Evolutionary conservation across 495 filamentous ascomycete genomes (phyloP).

Genomic region (Aspergillus nanangensis): DNA sequence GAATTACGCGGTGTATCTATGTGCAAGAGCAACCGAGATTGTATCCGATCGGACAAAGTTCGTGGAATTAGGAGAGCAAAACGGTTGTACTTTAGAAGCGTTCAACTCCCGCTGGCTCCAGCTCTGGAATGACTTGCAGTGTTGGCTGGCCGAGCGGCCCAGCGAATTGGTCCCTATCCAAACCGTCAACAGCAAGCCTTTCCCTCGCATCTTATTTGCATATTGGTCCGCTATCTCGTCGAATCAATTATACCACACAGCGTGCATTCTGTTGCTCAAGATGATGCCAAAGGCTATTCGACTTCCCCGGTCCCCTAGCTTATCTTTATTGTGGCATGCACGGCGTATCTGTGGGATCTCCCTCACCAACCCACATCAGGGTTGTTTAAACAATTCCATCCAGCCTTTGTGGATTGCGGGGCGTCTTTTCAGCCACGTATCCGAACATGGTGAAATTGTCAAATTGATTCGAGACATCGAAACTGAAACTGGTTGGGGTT

Average conservation of each 20-base stretch:
- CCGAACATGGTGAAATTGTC: constrained; percentile 38
- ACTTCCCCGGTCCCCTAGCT: constrained; percentile 17
- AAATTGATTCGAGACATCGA: constrained; percentile 41
- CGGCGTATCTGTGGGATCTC: constrained; percentile 46
- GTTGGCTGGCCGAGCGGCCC: constrained; percentile 36
- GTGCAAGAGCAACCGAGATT: constrained; percentile 36
- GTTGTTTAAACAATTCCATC: constrained; percentile 45
- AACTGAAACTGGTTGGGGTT: constrained; percentile 40
- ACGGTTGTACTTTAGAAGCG: constrained; percentile 21
- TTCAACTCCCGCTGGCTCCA: constrained; percentile 29
- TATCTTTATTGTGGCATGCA: constrained; percentile 42
- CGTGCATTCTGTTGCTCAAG: constrained; percentile 40
- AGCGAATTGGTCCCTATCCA: constrained; percentile 34
- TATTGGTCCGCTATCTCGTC: constrained; percentile 46
- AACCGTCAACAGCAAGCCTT: constrained; percentile 28
- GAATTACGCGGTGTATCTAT: constrained; percentile 46
- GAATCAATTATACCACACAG: constrained; percentile 46
- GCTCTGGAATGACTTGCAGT: constrained; percentile 40
- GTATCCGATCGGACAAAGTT: constrained; percentile 35
- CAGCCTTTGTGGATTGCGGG: constrained; percentile 49
- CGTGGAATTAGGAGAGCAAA: constrained; percentile 27
- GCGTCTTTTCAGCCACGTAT: constrained; percentile 37
- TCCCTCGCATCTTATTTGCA: constrained; percentile 40
- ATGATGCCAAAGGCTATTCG: constrained; percentile 31
- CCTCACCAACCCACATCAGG: constrained; percentile 40